These are phyloP conservation scores for Aspergillus neoniger DNA, from an alignment of 2,329 filamentous ascomycete genomes.

Conservation along the genomic window DNA sequence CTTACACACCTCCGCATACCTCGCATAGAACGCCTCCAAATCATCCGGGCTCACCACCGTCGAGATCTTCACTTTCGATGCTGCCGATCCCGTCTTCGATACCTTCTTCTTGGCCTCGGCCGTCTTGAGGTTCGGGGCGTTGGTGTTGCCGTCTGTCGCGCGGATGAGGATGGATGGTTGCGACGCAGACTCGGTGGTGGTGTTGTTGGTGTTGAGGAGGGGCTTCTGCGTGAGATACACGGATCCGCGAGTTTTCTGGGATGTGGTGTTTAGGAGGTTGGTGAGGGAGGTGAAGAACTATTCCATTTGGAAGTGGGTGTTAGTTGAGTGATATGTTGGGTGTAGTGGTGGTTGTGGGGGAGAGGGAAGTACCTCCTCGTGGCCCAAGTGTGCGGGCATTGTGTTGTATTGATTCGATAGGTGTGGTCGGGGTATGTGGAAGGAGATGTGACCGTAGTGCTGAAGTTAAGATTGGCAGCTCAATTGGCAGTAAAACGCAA, in stretches of 20 bases:
- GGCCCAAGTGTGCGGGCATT: slow-evolving; percentile 42
- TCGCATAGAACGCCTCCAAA: slow-evolving; percentile 76
- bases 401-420: too few species aligned
- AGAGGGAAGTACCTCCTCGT: slow-evolving; percentile 44
- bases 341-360: neutral
- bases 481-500: too few species aligned
- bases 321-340: neutral
- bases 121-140: slow-evolving; percentile 42
- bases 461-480: too few species aligned
- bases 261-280: slow-evolving; percentile 42
- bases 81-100: slow-evolving; percentile 42
- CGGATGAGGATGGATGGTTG: slow-evolving; percentile 73
- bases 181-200: slow-evolving; percentile 32
- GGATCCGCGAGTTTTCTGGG: slow-evolving; percentile 44
- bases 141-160: slow-evolving; percentile 76
- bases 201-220: slow-evolving; percentile 24
- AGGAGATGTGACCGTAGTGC: neutral
- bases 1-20: slow-evolving; percentile 91
- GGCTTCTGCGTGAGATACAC: slow-evolving; percentile 49
- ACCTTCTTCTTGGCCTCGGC: slow-evolving; percentile 40
- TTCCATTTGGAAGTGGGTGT: slow-evolving; percentile 2
- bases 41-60: slow-evolving; percentile 77
- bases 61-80: slow-evolving; percentile 70
- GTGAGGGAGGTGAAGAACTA: slow-evolving; percentile 49
- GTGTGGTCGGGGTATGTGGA: neutral